Base-by-base conservation (phyloP, 306 rosid genomes). In the Spatholobus suberectus region DNA sequence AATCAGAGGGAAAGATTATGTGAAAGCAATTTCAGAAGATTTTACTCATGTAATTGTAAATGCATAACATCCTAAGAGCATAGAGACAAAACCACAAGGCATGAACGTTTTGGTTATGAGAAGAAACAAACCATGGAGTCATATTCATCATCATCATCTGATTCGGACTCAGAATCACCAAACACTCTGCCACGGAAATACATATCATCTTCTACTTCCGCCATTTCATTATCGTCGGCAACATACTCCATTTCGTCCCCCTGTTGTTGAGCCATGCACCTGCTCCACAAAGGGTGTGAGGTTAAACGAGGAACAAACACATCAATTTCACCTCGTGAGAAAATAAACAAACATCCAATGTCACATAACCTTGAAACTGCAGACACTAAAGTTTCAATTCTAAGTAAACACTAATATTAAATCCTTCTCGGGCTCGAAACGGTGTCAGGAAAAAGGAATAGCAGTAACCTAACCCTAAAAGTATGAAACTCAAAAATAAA, bases 141-240 rank as follows among this genome's bases (percentile, higher is more conserved):
- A 49, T 75, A 75, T 46, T 75, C 84, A 32, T 84, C 68, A 57
- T 79, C 88, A 0, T 77, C 80, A 11, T 77, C 89, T 20, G 89
- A 62, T 7, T 86, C 89, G 23, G 89, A 70, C 0, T 86, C 89
- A 32, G 83, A 86, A 77, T 82, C 89, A 26, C 83, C 84, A 15
- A 61, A 70, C 24, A 81, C 81, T 71, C 86, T 78, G 10, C 73
- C 83, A 18, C 81, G 73, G 76, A 81, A 76, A 65, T 82, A 77
- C 46, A 61, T 32, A 37, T 82, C 81, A 65, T 86, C 85, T 72
- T 82, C 86, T 12, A 18, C 89, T 72, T 82, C 84, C 0, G 83
- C 89, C 84, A 82, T 78, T 68, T 86, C 86, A 86, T 86, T 86
- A 46, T 86, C 84, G 0, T 86, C 86, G 3, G 81, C 70, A 3